Evolutionary conservation across 2,329 filamentous ascomycete species (phyloP).

Genomic region (Pyrenophora graminea): DNA sequence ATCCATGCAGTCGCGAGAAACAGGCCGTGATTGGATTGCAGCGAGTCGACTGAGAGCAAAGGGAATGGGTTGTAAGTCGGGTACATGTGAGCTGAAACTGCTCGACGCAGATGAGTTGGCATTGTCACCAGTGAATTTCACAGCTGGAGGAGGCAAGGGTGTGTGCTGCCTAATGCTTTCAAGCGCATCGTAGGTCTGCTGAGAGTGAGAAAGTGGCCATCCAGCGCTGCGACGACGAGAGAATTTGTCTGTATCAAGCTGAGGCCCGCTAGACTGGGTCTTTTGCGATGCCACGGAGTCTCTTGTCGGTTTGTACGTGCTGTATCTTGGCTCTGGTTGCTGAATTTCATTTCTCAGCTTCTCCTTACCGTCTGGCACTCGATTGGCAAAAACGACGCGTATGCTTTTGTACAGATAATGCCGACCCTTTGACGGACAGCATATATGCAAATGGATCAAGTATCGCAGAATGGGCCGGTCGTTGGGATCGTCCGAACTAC

Average conservation of each 20-base stretch:
- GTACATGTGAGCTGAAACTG: slow-evolving; percentile 29
- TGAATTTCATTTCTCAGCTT: slow-evolving; percentile 88
- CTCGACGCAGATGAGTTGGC: slow-evolving; percentile 27
- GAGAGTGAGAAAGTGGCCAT: slow-evolving; percentile 33
- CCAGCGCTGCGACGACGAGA: slow-evolving; percentile 40
- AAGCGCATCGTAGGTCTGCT: slow-evolving; percentile 33
- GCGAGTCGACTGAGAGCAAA: slow-evolving; percentile 49
- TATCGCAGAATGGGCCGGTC: slow-evolving; percentile 81
- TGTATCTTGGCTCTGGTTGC: slow-evolving; percentile 83
- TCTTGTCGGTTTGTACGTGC: slow-evolving; percentile 72
- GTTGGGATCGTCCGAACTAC: slow-evolving; percentile 55
- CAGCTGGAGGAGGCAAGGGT: slow-evolving; percentile 38
- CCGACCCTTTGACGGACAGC: slow-evolving; percentile 78
- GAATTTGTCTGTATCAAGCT: slow-evolving; percentile 33
- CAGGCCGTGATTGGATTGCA: slow-evolving; percentile 36
- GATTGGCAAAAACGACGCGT: slow-evolving; percentile 93
- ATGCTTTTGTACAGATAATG: slow-evolving; percentile 92
- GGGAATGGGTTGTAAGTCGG: slow-evolving; percentile 58
- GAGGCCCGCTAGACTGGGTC: slow-evolving; percentile 23
- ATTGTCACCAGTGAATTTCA: slow-evolving; percentile 37
- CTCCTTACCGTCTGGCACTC: slow-evolving; percentile 94
- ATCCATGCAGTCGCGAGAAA: slow-evolving; percentile 41
- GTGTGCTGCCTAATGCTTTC: slow-evolving; percentile 31
- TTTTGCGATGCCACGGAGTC: slow-evolving; percentile 43
- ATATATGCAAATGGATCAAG: slow-evolving; percentile 90